Conservation (phyloP, 371 early-diverging fungal species). For the Mortierella sp. region DNA sequence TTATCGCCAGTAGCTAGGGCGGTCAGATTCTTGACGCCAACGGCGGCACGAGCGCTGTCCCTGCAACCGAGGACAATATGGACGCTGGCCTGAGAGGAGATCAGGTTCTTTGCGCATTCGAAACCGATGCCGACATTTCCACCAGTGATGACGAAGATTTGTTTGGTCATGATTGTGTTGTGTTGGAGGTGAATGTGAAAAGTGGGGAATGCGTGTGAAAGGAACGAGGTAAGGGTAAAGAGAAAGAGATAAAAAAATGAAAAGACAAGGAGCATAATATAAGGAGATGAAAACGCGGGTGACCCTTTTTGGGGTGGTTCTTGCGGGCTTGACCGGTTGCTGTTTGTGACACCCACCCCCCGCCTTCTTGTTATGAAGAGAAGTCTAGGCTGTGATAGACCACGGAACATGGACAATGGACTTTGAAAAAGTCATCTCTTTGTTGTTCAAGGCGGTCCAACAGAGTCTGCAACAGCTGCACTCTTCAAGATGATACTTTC, state of each 20-base stretch:
- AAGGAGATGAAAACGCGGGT: not conserved
- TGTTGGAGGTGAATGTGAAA: not conserved
- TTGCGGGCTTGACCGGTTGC: constrained; percentile 4
- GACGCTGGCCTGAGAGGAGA: constrained; percentile 30
- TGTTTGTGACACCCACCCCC: not conserved
- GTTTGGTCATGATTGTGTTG: not conserved
- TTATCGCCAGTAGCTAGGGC: constrained; percentile 17
- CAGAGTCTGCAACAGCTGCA: not conserved
- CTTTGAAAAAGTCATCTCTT: not conserved
- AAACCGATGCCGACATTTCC: constrained; percentile 54
- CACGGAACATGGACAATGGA: not conserved
- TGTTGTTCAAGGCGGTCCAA: not conserved
- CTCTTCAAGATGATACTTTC: not conserved
- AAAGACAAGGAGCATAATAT: too few species aligned
- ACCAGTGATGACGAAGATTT: constrained; percentile 49
- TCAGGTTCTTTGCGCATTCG: constrained; percentile 40
- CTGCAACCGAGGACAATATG: constrained; percentile 53
- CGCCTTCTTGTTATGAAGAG: not conserved
- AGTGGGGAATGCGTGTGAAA: not conserved
- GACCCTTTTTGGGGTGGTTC: not conserved
- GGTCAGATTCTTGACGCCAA: constrained; percentile 30
- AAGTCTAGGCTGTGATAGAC: not conserved
- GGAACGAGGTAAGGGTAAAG: not conserved
- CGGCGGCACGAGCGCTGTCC: constrained; percentile 23
- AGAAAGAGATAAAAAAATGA: not conserved